Conservation (phyloP, 495 filamentous ascomycete genomes). For the Talaromyces ruber region DNA sequence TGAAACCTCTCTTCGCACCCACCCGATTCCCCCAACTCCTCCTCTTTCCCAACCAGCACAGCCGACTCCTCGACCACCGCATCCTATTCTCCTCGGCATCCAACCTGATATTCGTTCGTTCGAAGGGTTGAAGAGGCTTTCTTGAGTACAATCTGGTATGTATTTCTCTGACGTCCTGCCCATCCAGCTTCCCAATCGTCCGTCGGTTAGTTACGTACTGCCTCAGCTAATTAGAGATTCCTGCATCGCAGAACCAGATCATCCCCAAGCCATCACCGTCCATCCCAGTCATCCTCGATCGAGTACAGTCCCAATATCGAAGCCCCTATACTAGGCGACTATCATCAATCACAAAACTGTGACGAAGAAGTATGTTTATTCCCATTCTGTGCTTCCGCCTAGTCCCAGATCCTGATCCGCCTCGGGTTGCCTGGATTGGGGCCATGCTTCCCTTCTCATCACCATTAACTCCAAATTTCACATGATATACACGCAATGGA, state of each 20-base stretch:
- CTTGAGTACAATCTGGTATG: not conserved
- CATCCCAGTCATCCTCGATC: not conserved
- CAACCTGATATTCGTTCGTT: not conserved
- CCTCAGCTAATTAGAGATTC: not conserved
- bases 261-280: not conserved
- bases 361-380: not conserved
- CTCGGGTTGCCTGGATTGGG: not conserved
- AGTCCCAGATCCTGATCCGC: not conserved
- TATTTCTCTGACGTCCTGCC: conserved; percentile 8
- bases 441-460: not conserved
- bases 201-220: not conserved
- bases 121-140: not conserved
- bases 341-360: not conserved
- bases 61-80: conserved; percentile 18
- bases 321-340: not conserved
- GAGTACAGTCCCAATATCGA: not conserved
- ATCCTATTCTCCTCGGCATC: conserved; percentile 12
- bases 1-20: conserved; percentile 28
- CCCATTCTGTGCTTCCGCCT: not conserved
- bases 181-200: conserved; percentile 8
- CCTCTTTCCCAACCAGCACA: conserved; percentile 15
- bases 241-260: conserved; percentile 3
- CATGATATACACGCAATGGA: not conserved
- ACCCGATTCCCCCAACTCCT: conserved; percentile 6
- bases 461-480: not conserved